phyloP scores from a whole-genome alignment of 441 rosid species.

The Dalechampia spathulata region DNA sequence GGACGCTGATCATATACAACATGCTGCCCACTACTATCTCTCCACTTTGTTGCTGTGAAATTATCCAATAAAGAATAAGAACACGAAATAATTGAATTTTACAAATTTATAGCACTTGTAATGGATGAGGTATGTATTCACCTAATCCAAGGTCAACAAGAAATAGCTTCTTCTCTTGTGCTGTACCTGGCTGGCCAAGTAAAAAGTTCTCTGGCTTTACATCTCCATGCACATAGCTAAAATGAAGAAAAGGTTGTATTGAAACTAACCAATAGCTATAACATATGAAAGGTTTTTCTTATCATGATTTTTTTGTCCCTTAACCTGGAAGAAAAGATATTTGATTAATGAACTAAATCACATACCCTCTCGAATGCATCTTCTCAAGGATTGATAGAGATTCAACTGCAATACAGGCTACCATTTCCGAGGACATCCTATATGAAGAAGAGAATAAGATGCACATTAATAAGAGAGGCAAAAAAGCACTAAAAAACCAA shows the following conservation, averaged over 20 bases:
- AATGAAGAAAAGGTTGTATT: conserved; percentile 10
- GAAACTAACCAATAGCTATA: conserved; percentile 4
- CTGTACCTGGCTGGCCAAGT: conserved; percentile 89
- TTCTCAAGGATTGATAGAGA: conserved; percentile 90
- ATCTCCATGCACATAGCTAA: conserved; percentile 98
- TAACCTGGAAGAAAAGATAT: background rate
- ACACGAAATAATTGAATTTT: no score
- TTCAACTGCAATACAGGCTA: conserved; percentile 95
- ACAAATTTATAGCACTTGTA: no score
- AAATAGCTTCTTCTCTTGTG: conserved; percentile 91
- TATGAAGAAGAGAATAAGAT: background rate
- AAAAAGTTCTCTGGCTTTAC: conserved; percentile 98
- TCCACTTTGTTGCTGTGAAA: conserved; percentile 90
- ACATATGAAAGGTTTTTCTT: conserved; percentile 3
- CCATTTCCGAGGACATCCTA: conserved; percentile 97
- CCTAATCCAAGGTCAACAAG: conserved; percentile 98
- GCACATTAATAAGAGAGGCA: background rate
- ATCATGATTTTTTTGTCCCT: background rate
- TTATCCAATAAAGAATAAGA: no score
- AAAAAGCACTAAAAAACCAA: background rate
- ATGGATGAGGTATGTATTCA: conserved; percentile 7
- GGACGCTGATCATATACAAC: conserved; percentile 99
- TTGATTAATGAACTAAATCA: conserved; percentile 5
- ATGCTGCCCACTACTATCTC: conserved; percentile 74
- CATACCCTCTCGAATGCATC: conserved; percentile 95